phyloP scores from a whole-genome alignment of 306 rosid genomes.

The Oemleria cerasiformis region DNA sequence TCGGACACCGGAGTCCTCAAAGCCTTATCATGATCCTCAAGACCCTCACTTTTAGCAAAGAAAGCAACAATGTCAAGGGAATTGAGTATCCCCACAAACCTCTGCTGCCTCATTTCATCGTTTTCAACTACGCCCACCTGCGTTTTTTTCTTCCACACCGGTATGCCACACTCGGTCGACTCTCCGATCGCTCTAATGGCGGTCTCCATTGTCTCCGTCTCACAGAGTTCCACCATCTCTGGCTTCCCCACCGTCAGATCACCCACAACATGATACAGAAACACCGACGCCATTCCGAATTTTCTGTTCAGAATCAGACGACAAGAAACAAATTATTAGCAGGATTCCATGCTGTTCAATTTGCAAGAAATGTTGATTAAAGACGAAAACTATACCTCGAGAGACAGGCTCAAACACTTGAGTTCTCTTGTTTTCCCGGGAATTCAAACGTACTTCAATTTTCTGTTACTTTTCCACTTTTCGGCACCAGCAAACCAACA shows the following conservation, averaged over 20 bases:
- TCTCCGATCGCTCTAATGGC: constrained; percentile 82
- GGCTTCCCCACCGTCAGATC: constrained; percentile 99
- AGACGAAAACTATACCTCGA: neutral
- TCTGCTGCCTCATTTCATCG: constrained; percentile 76
- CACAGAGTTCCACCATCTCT: constrained; percentile 81
- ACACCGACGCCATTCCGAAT: constrained; percentile 81
- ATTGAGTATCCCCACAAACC: constrained; percentile 88
- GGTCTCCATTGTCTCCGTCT: constrained; percentile 73
- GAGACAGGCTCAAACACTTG: neutral
- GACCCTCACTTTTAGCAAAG: constrained; percentile 56
- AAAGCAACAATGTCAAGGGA: constrained; percentile 88
- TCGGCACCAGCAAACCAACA: neutral
- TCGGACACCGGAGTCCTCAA: constrained; percentile 74
- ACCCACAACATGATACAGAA: constrained; percentile 87
- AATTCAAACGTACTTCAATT: constrained; percentile 5
- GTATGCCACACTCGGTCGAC: constrained; percentile 76
- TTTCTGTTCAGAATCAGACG: constrained; percentile 15
- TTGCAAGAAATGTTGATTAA: neutral
- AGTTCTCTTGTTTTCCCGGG: constrained; percentile 6
- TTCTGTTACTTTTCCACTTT: neutral
- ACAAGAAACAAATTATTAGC: neutral
- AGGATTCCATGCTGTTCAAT: neutral
- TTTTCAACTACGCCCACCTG: constrained; percentile 53
- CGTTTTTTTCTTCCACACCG: constrained; percentile 78
- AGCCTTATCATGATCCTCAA: constrained; percentile 85